Percentiles rank a stretch among this genome's conserved stretches.
Conservation (phyloP, 306 rosid genomes). For the Cicer pinnatifidum region DNA sequence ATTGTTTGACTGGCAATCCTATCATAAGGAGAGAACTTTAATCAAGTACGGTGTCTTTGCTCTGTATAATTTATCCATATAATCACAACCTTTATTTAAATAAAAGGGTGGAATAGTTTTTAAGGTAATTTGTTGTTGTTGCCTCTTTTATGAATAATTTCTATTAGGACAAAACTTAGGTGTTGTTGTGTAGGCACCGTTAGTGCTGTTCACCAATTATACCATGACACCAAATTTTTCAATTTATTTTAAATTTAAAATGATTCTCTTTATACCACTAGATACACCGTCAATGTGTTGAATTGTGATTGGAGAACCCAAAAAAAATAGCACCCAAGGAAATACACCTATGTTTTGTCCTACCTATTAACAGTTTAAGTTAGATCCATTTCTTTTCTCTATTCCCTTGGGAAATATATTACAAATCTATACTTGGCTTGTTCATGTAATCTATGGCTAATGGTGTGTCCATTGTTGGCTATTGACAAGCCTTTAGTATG, state of each 20-base stretch:
- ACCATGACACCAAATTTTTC: background rate
- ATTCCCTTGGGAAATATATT: slow-evolving; percentile 23
- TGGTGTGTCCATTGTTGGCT: slow-evolving; percentile 7
- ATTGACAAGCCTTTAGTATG: slow-evolving; percentile 14
- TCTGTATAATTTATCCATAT: slow-evolving; percentile 27
- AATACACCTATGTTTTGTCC: background rate
- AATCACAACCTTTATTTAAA: slow-evolving; percentile 15
- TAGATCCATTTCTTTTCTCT: slow-evolving; percentile 1
- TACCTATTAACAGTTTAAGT: background rate
- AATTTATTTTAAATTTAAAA: slow-evolving; percentile 3
- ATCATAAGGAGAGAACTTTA: background rate
- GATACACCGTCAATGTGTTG: background rate
- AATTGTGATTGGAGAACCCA: background rate
- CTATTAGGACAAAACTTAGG: background rate
- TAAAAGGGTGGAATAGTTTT: slow-evolving; percentile 16
- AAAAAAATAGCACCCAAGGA: background rate
- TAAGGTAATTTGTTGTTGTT: background rate
- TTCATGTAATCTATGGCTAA: slow-evolving; percentile 4
- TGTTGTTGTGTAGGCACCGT: background rate
- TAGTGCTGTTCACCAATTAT: background rate
- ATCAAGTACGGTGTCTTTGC: background rate
- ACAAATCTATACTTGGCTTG: background rate
- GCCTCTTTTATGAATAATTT: slow-evolving; percentile 15
- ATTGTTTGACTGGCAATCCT: too few relatives aligned
- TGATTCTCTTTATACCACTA: slow-evolving; percentile 1